Conservation (phyloP, 352 stramenopile genomes). For the Phytophthora cajani region DNA sequence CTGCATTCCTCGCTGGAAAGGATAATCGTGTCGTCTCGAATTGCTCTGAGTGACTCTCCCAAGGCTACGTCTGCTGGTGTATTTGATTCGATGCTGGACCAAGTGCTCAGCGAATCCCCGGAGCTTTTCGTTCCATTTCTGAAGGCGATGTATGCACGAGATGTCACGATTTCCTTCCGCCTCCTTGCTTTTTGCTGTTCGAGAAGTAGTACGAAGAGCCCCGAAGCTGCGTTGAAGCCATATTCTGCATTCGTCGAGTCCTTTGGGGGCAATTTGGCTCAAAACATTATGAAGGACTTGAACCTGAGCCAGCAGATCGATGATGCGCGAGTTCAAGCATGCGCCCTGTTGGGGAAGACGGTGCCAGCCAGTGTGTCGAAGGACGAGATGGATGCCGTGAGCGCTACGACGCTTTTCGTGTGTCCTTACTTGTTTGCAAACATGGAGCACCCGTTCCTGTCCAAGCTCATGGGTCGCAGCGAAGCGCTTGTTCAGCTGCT, state of each 20-base stretch:
- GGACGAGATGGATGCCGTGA: slow-evolving; percentile 76
- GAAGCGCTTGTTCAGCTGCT: slow-evolving; percentile 76
- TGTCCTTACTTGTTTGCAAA: slow-evolving; percentile 76
- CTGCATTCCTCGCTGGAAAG: slow-evolving; percentile 69
- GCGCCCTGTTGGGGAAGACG: slow-evolving; percentile 56
- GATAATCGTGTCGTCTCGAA: slow-evolving; percentile 81
- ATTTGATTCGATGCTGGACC: slow-evolving; percentile 84
- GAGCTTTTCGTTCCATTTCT: slow-evolving; percentile 82
- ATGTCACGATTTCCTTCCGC: slow-evolving; percentile 79
- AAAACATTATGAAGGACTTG: slow-evolving; percentile 74
- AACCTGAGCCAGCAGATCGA: slow-evolving; percentile 81
- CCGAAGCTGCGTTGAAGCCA: slow-evolving; percentile 62
- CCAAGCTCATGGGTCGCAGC: slow-evolving; percentile 65
- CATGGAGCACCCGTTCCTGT: slow-evolving; percentile 65
- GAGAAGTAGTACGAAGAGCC: slow-evolving; percentile 50
- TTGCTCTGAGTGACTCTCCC: slow-evolving; percentile 64
- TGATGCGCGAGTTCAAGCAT: slow-evolving; percentile 69
- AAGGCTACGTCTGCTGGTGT: slow-evolving; percentile 71
- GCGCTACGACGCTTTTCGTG: slow-evolving; percentile 61
- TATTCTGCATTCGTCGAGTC: slow-evolving; percentile 74
- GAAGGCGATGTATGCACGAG: slow-evolving; percentile 77
- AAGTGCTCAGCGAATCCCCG: slow-evolving; percentile 72
- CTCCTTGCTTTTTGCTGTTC: slow-evolving; percentile 83
- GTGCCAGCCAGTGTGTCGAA: slow-evolving; percentile 24
- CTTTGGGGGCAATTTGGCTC: slow-evolving; percentile 52